Evolutionary conservation across 2,329 filamentous ascomycete species (phyloP), one percentile per base, ranked within the genome.

Genomic region (Nemania serpens): DNA sequence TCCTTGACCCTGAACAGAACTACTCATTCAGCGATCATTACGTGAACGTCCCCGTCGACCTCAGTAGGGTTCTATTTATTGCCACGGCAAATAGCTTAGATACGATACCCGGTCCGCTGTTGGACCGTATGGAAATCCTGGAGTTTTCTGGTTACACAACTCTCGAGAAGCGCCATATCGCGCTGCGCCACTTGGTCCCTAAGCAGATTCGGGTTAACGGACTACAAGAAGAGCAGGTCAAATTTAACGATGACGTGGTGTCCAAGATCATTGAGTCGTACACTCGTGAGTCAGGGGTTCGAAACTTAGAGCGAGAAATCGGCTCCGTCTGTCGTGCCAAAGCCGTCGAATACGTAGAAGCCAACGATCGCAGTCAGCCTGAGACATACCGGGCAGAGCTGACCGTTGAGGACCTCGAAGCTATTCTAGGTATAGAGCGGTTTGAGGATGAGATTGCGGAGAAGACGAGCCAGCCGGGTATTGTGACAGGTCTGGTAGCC

Each of bases 91-190:
- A 99, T 77, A 92, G 86, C 10, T 83, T 98, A 22, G 94, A 98
- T 71, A 97, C 93, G 0, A 99, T 99, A 55, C 93, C 95, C 2
- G 83, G 93, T n/a, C 93, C 95, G 17, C 81, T 99, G 2, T 83
- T 99, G 12, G 95, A 99, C 76, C 90, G 95, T 61, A 97, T 99
- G 94, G 95, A 99, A 78, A 96, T 89, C 6, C 97, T 99, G 56
- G 86, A 91, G 66, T 85, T 99, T 20, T 91, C 93, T 1, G 95
- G 95, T 67, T 99, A 99, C 79, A 99, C 95, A 0, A 97, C 93
- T 5, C 84, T 98, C 17, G 95, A 99, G 81, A 99, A 99, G 81
- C 87, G 92, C 59, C 92, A 97, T 75, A 99, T 99, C 73, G 94
- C 95, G 15, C 88, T 88, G 69, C 89, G 90, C 69, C 95, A 99